Evolutionary conservation across 805 yeast species (phyloP).

Genomic region (Cyberlindnera mycetangii): DNA sequence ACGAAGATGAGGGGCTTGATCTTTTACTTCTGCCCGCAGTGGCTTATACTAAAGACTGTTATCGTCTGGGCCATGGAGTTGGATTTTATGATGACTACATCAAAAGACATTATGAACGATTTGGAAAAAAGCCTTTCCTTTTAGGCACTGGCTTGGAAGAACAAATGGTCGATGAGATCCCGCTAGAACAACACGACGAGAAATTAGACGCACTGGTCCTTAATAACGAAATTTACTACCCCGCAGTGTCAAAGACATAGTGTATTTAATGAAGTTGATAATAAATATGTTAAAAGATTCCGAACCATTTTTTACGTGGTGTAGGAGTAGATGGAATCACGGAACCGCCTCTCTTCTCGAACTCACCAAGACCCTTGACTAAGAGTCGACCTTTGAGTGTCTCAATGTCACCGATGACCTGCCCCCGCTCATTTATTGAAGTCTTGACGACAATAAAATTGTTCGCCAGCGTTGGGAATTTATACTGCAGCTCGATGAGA

Average conservation of each 20-base stretch:
- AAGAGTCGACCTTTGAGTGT: conserved; percentile 50
- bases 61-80: conserved; percentile 85
- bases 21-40: conserved; percentile 82
- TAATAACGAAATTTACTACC: conserved; percentile 27
- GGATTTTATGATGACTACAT: conserved; percentile 87
- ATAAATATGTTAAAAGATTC: background rate
- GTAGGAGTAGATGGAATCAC: background rate
- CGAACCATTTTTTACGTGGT: conserved; percentile 4
- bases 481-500: conserved; percentile 50
- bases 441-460: conserved; percentile 70
- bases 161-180: conserved; percentile 54
- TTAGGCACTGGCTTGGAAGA: conserved; percentile 66
- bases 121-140: conserved; percentile 36
- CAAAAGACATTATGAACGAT: conserved; percentile 38
- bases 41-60: conserved; percentile 52
- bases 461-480: conserved; percentile 73
- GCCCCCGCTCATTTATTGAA: conserved; percentile 33
- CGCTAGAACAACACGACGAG: conserved; percentile 64
- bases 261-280: background rate
- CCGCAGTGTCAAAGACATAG: background rate
- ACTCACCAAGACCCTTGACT: conserved; percentile 54
- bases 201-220: conserved; percentile 52
- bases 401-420: conserved; percentile 51
- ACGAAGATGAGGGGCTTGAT: conserved; percentile 49
- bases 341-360: conserved; percentile 25